Conservation (phyloP, 352 stramenopile species). For the Phytophthora rubi region DNA sequence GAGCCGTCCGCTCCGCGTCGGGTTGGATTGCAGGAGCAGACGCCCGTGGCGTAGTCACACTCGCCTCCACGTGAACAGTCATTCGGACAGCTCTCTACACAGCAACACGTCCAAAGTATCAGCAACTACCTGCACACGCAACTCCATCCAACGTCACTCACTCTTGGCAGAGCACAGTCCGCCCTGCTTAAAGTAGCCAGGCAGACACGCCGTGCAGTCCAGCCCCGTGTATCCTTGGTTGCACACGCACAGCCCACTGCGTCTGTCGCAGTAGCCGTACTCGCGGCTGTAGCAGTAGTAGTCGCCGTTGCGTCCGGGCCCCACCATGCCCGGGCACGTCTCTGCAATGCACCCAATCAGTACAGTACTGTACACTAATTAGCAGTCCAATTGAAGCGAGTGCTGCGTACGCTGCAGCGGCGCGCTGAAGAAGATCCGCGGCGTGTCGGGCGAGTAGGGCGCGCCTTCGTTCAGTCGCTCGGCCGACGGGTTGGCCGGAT, state of each 20-base stretch:
- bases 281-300: conserved; percentile 93
- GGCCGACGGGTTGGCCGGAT: conserved; percentile 64
- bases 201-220: conserved; percentile 88
- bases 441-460: conserved; percentile 74
- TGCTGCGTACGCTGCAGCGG: conserved; percentile 45
- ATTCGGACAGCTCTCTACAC: conserved; percentile 80
- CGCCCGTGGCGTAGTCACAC: conserved; percentile 91
- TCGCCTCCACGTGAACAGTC: conserved; percentile 88
- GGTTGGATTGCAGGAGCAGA: conserved; percentile 79
- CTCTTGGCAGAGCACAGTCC: conserved; percentile 91
- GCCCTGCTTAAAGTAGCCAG: conserved; percentile 87
- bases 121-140: background rate
- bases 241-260: conserved; percentile 93
- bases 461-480: conserved; percentile 89
- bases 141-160: conserved; percentile 6
- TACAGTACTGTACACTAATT: background rate
- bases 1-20: conserved; percentile 86
- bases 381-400: conserved; percentile 24
- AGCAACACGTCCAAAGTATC: background rate
- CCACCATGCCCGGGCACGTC: conserved; percentile 84
- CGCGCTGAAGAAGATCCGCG: conserved; percentile 57
- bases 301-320: conserved; percentile 86
- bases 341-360: conserved; percentile 36
- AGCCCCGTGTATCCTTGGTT: conserved; percentile 94
- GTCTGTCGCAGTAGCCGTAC: conserved; percentile 95